Percentiles rank a stretch among this genome's conserved stretches.
phyloP scores from a whole-genome alignment of 2,329 filamentous ascomycete genomes.

The Teratosphaeria pseudoeucalypti region DNA sequence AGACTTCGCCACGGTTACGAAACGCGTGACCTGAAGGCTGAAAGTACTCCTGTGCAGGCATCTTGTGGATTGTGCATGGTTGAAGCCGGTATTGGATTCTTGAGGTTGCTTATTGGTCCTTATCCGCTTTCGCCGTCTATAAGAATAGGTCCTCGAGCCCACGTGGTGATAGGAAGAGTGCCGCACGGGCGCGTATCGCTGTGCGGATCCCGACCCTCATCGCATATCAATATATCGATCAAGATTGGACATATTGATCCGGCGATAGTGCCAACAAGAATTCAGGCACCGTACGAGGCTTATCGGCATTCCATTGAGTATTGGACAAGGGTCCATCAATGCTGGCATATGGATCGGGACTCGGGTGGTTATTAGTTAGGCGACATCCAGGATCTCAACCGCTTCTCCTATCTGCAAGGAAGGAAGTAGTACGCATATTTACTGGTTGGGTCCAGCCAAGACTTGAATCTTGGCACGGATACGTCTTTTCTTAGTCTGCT shows the following conservation, averaged over 20 bases:
- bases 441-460: not conserved
- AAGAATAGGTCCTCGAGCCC: not conserved
- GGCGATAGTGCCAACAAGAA: not conserved
- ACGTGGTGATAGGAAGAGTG: not conserved
- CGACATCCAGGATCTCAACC: not conserved
- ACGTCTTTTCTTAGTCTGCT: not conserved
- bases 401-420: not conserved
- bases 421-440: not conserved
- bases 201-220: not conserved
- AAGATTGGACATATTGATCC: not conserved
- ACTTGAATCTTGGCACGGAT: not conserved
- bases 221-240: not conserved
- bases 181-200: not conserved
- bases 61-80: not conserved
- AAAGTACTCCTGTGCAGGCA: no score
- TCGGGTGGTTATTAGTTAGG: not conserved
- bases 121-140: not conserved
- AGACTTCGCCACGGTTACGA: not conserved
- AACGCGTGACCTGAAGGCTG: not conserved
- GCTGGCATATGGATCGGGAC: not conserved
- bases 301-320: not conserved
- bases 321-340: not conserved
- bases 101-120: not conserved
- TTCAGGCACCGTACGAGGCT: not conserved
- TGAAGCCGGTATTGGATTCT: not conserved